Evolutionary conservation across 1,139 yeast genomes (phyloP).

Genomic region (Pichia terricola): DNA sequence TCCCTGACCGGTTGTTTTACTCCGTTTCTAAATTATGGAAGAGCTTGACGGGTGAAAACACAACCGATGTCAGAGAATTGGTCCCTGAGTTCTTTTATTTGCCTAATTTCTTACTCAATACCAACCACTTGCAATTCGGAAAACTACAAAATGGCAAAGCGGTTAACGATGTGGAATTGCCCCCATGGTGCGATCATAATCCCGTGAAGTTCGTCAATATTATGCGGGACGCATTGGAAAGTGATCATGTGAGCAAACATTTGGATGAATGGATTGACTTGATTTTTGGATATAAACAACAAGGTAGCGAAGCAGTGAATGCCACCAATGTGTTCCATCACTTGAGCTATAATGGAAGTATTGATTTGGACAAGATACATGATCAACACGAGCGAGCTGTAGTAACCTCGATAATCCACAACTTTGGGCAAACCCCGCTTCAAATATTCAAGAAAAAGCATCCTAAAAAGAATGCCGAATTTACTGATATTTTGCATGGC

Average conservation of each 20-base stretch:
- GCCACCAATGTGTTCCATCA: slow-evolving; percentile 72
- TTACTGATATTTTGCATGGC: slow-evolving; percentile 16
- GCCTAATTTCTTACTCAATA: slow-evolving; percentile 64
- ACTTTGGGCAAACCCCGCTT: slow-evolving; percentile 83
- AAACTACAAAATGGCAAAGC: slow-evolving; percentile 46
- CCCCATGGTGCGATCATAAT: slow-evolving; percentile 76
- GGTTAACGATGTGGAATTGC: slow-evolving; percentile 58
- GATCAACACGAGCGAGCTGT: slow-evolving; percentile 70
- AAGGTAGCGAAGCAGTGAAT: slow-evolving; percentile 56
- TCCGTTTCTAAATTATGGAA: slow-evolving; percentile 69
- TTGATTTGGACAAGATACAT: slow-evolving; percentile 59
- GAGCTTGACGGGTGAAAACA: slow-evolving; percentile 67
- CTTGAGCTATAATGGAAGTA: slow-evolving; percentile 74
- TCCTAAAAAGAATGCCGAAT: slow-evolving; percentile 28
- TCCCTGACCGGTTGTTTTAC: slow-evolving; percentile 70
- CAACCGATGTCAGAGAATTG: slow-evolving; percentile 79
- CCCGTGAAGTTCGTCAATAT: slow-evolving; percentile 61
- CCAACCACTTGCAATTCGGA: slow-evolving; percentile 62
- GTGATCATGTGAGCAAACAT: slow-evolving; percentile 66
- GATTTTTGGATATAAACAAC: slow-evolving; percentile 70
- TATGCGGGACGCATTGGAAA: slow-evolving; percentile 74
- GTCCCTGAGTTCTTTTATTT: slow-evolving; percentile 77
- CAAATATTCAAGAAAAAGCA: slow-evolving; percentile 62
- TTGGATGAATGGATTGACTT: slow-evolving; percentile 78
- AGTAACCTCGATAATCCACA: slow-evolving; percentile 72